These are phyloP conservation scores for Coleophoma cylindrospora DNA, from an alignment of 2,329 filamentous ascomycete species.

Conservation along the genomic window DNA sequence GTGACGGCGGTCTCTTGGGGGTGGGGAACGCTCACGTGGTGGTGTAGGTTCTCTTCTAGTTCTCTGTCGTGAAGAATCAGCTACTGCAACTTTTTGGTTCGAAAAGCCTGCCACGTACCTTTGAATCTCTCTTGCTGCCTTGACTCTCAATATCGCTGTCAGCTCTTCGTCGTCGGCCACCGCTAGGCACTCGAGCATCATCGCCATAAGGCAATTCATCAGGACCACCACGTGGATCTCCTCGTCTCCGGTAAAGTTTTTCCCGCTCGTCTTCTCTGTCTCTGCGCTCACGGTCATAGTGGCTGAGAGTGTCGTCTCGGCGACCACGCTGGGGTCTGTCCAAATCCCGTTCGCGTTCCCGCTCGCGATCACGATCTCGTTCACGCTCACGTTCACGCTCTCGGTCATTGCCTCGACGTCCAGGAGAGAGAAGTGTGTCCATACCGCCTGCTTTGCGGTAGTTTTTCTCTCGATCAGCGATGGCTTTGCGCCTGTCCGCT, in stretches of 20 bases:
- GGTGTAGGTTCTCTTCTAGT: slow-evolving; percentile 49
- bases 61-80: slow-evolving; percentile 35
- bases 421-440: slow-evolving; percentile 48
- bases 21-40: slow-evolving; percentile 52
- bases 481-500: slow-evolving; percentile 88
- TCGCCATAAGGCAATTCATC: slow-evolving; percentile 93
- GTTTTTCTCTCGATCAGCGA: slow-evolving; percentile 89
- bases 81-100: not conserved
- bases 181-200: slow-evolving; percentile 45
- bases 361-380: slow-evolving; percentile 3
- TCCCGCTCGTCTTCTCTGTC: slow-evolving; percentile 90
- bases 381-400: slow-evolving; percentile 34
- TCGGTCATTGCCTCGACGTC: slow-evolving; percentile 20
- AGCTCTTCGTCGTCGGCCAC: slow-evolving; percentile 68
- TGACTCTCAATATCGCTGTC: slow-evolving; percentile 69
- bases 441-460: slow-evolving; percentile 78
- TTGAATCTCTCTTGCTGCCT: slow-evolving; percentile 55
- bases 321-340: slow-evolving; percentile 40
- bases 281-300: slow-evolving; percentile 81
- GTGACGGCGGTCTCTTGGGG: slow-evolving; percentile 49
- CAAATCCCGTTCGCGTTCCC: slow-evolving; percentile 29
- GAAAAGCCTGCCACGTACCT: slow-evolving; percentile 35
- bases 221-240: slow-evolving; percentile 70
- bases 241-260: slow-evolving; percentile 76
- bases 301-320: slow-evolving; percentile 55